Conservation (phyloP, 2,329 filamentous ascomycete genomes). For the Colletotrichum gloeosporioides region DNA sequence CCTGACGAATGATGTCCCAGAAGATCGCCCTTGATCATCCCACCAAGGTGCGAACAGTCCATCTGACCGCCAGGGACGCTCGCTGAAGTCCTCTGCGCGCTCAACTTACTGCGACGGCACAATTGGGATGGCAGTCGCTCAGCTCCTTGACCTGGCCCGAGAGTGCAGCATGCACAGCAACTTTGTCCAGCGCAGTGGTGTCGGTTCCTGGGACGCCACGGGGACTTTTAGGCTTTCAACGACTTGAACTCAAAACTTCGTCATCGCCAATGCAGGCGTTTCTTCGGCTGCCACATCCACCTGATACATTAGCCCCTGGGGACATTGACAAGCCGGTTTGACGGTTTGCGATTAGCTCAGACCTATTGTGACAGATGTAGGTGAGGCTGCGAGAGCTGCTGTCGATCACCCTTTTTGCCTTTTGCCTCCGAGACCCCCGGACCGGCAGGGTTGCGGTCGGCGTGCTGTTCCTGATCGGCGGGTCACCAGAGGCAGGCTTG, state of each 20-base stretch:
- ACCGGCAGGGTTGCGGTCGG: not conserved
- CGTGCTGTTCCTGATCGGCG: not conserved
- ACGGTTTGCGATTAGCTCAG: conserved; percentile 4
- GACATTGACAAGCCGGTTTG: not conserved
- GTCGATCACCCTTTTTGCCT: not conserved
- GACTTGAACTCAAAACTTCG: conserved; percentile 12
- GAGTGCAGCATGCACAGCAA: not conserved
- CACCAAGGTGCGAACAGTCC: not conserved
- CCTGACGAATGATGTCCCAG: not conserved
- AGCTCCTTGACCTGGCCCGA: not conserved
- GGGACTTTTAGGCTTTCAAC: conserved; percentile 13
- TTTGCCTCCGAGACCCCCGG: not conserved
- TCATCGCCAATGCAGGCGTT: not conserved
- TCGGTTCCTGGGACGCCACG: not conserved
- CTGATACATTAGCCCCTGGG: conserved; percentile 12
- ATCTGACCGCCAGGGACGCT: conserved; percentile 1
- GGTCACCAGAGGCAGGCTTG: not conserved
- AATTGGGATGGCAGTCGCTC: conserved; percentile 18
- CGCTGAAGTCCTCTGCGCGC: not conserved
- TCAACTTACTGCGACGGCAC: not conserved
- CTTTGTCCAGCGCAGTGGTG: not conserved
- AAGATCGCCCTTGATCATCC: not conserved
- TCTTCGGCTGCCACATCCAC: not conserved
- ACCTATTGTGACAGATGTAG: not conserved
- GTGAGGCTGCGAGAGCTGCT: not conserved